phyloP scores from a whole-genome alignment of 2,329 filamentous ascomycete genomes.

The Verticillium albo-atrum region DNA sequence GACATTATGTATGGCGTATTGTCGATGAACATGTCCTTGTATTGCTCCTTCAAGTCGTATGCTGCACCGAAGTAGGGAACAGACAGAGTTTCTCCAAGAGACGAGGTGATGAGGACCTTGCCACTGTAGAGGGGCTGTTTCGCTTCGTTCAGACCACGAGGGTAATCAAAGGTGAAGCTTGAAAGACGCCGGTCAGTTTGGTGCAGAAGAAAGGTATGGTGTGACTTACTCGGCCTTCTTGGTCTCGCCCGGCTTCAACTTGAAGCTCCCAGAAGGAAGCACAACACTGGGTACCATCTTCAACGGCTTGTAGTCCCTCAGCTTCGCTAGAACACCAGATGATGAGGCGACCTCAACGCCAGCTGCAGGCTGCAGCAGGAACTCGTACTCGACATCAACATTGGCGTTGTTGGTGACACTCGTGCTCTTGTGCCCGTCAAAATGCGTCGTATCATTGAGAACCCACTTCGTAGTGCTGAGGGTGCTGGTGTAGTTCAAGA shows the following conservation, averaged over 20 bases:
- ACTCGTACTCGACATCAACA: slow-evolving; percentile 25
- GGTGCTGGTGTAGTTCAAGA: slow-evolving; percentile 32
- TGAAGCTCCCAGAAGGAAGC: neutral
- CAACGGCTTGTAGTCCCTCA: neutral
- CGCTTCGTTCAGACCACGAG: neutral
- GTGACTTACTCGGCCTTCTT: slow-evolving; percentile 2
- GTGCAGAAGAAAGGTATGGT: neutral
- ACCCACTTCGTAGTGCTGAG: slow-evolving; percentile 35
- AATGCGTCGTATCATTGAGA: slow-evolving; percentile 42
- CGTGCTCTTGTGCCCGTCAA: slow-evolving; percentile 25
- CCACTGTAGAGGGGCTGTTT: neutral
- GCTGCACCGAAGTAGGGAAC: neutral
- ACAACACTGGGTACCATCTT: slow-evolving; percentile 3
- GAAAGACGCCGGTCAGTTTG: neutral
- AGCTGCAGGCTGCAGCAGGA: slow-evolving; percentile 11
- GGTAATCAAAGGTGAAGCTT: neutral
- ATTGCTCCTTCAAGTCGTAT: neutral
- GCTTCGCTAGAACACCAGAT: neutral
- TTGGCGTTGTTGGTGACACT: slow-evolving; percentile 29
- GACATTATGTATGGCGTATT: neutral
- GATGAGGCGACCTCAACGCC: slow-evolving; percentile 4
- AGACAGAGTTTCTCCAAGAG: neutral
- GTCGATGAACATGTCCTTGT: neutral
- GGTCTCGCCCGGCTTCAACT: slow-evolving; percentile 1
- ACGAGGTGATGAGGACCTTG: neutral